These are phyloP conservation scores for Castanea crenata DNA, from an alignment of 306 rosid genomes.

Conservation along the genomic window DNA sequence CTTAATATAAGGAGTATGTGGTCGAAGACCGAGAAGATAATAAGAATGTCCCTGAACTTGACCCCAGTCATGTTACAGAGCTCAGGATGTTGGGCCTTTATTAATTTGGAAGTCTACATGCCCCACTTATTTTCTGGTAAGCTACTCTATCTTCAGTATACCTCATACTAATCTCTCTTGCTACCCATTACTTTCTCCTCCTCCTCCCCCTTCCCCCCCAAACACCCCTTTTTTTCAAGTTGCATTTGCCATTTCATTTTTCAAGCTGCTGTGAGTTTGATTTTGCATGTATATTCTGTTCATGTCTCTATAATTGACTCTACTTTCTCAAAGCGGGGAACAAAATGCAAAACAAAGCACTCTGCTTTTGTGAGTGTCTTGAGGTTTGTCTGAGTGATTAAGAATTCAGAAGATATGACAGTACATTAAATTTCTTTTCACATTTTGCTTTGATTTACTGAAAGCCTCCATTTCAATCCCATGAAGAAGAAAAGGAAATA, in stretches of 20 bases:
- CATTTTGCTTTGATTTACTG: not conserved
- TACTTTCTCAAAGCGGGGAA: not conserved
- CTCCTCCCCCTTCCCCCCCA: too few species aligned
- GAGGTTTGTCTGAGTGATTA: not conserved
- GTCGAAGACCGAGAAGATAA: conserved; percentile 75
- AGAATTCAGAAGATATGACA: not conserved
- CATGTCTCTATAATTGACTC: not conserved
- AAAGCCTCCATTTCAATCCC: not conserved
- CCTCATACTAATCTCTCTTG: not conserved
- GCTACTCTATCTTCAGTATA: not conserved
- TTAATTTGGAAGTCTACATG: conserved; percentile 40
- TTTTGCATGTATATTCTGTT: not conserved
- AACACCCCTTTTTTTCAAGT: too few species aligned
- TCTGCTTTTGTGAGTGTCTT: not conserved
- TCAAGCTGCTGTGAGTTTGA: not conserved
- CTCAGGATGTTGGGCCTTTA: conserved; percentile 95
- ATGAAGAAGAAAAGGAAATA: not conserved
- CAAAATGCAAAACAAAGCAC: not conserved
- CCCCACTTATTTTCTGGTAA: conserved; percentile 24
- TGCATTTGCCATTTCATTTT: not conserved
- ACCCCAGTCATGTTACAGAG: conserved; percentile 86
- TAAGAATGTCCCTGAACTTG: conserved; percentile 77
- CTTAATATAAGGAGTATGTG: conserved; percentile 70
- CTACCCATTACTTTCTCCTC: not conserved
- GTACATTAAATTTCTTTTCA: not conserved